A percentile compares a stretch with the other conserved stretches of the same genome.
Evolutionary conservation across 805 yeast species (phyloP).

Genomic region (Diddensiella santjacobensis): DNA sequence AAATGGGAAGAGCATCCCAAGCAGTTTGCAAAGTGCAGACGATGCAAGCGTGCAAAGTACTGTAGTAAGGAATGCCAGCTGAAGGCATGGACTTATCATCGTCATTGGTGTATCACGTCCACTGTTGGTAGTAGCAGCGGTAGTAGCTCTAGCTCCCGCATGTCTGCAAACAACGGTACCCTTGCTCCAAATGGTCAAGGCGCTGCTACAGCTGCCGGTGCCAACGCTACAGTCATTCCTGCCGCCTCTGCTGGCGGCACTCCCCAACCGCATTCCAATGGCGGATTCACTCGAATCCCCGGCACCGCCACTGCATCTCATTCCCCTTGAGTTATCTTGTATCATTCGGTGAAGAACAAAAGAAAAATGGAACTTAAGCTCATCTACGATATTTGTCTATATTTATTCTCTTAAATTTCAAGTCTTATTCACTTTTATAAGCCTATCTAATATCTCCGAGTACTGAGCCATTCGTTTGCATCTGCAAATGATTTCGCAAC

Average conservation of each 20-base stretch:
- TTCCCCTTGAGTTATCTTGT: not conserved
- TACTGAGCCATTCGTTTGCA: constrained; percentile 11
- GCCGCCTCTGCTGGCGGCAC: no score
- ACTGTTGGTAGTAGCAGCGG: constrained; percentile 11
- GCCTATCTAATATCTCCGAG: not conserved
- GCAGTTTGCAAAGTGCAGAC: constrained; percentile 90
- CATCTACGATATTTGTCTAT: no score
- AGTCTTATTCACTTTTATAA: no score
- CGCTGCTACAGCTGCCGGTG: not conserved
- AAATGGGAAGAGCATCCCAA: constrained; percentile 88
- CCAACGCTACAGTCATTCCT: not conserved
- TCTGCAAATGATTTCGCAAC: not conserved
- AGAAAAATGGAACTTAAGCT: no score
- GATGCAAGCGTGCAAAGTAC: constrained; percentile 92
- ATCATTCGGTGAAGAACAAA: no score
- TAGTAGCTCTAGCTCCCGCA: constrained; percentile 9
- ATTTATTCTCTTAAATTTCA: no score
- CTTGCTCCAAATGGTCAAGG: not conserved
- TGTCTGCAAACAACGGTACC: not conserved
- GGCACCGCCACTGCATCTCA: not conserved
- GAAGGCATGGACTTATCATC: constrained; percentile 87
- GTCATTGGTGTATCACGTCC: constrained; percentile 71
- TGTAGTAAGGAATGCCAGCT: constrained; percentile 91
- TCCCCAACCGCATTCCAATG: not conserved
- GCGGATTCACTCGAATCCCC: not conserved